Evolutionary conservation across 805 yeast species (phyloP), one percentile per base, ranked within the genome.

Genomic region (Clavispora santaluciae): DNA sequence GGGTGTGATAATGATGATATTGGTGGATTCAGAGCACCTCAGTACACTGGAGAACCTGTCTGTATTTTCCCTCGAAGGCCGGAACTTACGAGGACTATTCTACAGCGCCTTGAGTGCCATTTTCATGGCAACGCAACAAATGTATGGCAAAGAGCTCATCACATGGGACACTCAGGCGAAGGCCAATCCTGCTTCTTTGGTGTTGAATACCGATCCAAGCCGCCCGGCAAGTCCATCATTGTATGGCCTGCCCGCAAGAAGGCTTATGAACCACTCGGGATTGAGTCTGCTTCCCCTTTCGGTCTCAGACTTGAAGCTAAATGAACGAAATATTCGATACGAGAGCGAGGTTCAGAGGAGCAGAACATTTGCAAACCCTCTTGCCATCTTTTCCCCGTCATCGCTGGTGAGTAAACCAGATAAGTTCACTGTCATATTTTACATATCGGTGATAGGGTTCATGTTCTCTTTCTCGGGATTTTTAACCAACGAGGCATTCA

Each of bases 51-150:
- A 12, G 24, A 20, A 12, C 12, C 18, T n/a, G 16, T 22, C 33
- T 6, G 8, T 35, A 3, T 25, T 26, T 21, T 11, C 35, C 4
- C 13, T 25, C 22, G 60, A 63, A 34, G 36, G 53, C 8, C 45
- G 46, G 9, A 75, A 77, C 48, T 59, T 79, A 33, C 58, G 69
- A 45, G 96, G 96, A 5, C 62, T 86, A n/a, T 22, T 75, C 2
- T 83, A 75, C 54, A 91, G 95, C 10, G 63, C 82, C 8, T 44
- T 78, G 22, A 79, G 93, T 4, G 75, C 90, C 36, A 58, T 84
- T 6, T 78, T 87, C 15, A 88, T 89, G 66, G 95, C 91, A 5
- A 76, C 81, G 2, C 95, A 88, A 56, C 88, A 88, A 57, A 85
- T 89, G 34, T 88, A 86, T 61, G 89, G 93, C 28, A 89, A 89